Evolutionary conservation across 139 green algal genomes (phyloP), one percentile per base, ranked within the genome.

Genomic region (Nannochloris sp.): DNA sequence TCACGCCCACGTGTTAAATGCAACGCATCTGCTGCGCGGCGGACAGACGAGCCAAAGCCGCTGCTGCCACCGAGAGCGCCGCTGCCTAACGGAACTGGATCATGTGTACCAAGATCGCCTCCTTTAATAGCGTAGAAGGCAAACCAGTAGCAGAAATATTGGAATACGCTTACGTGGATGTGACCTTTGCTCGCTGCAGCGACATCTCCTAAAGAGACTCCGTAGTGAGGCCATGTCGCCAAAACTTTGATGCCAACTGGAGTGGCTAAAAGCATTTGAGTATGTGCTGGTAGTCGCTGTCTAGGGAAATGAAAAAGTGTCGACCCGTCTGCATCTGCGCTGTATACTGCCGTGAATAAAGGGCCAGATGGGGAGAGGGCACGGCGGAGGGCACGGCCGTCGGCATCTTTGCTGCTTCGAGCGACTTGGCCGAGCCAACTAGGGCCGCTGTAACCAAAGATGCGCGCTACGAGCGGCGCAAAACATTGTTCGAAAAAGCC

Each of bases 401-500:
- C 86, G 4, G 71, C 78, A 23, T 83, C 79, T 12, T 74, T 69
- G 23, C 65, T 61, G 12, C 67, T 58, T 80, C 79, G 79, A 4
- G 78, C 72, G 0, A 85, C 78, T 3, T 79, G 59, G 51, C 72
- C 84, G 4, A 93, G 75, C 83, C 85, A 93, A 58, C 74, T 82
- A 8, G 74, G 69, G 46, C 86, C 80, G 51, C 85, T 85, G 61
- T 90, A 92, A 12, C 87, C 87, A 71, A 95, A 95, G 2, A 90
- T 61, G 1, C 75, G 74, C 60, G 80, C 83, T 14, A 95, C 71
- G 35, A 95, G 73, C 2, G 78, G 73, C 0, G 82, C 73, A 32
- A 95, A 91, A 57, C 78, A 91, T 44, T 83, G 74, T 42, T 92
- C 87, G 48, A 95, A 92, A 75, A 95, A 92, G 4, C 77, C 81